These are phyloP conservation scores for Spergularia marina DNA, from an alignment of 148 eudicot genomes.

Conservation along the genomic window DNA sequence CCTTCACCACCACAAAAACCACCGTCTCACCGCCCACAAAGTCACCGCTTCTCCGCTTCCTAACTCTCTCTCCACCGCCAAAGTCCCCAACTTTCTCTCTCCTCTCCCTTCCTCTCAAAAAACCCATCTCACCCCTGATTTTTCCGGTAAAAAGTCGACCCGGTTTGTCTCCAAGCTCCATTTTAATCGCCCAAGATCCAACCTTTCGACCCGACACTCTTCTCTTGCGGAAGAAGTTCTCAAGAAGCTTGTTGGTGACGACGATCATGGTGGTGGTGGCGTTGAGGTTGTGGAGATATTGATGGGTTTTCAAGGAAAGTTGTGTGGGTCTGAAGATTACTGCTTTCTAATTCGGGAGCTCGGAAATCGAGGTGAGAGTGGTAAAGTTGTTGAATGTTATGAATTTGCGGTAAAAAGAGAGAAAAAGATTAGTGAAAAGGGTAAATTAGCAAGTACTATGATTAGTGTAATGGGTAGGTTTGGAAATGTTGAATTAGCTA, in stretches of 20 bases:
- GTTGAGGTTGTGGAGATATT: slow-evolving; percentile 33
- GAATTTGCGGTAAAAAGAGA: slow-evolving; percentile 62
- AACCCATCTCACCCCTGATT: slow-evolving; percentile 62
- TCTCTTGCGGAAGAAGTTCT: slow-evolving; percentile 56
- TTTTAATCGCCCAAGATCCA: slow-evolving; percentile 60
- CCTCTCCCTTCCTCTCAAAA: slow-evolving; percentile 30
- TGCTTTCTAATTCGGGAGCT: slow-evolving; percentile 70
- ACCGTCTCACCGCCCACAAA: slow-evolving; percentile 37
- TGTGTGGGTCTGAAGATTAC: slow-evolving; percentile 75
- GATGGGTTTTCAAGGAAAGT: slow-evolving; percentile 39
- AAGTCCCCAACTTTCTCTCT: slow-evolving; percentile 18
- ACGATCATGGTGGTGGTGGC: slow-evolving; percentile 9
- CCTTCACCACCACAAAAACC: slow-evolving; percentile 28
- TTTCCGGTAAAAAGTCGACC: slow-evolving; percentile 78
- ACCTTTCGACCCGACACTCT: slow-evolving; percentile 48
- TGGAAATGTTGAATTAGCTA: slow-evolving; percentile 75
- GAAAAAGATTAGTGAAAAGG: slow-evolving; percentile 51
- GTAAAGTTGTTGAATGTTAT: slow-evolving; percentile 62
- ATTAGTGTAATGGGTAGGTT: slow-evolving; percentile 91
- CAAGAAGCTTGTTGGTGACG: slow-evolving; percentile 25
- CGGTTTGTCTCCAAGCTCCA: slow-evolving; percentile 87
- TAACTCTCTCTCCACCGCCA: slow-evolving; percentile 23
- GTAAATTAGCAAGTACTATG: slow-evolving; percentile 84
- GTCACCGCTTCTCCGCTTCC: slow-evolving; percentile 32
- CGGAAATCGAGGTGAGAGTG: slow-evolving; percentile 66